A percentile compares a stretch with the other conserved stretches of the same genome.
These are phyloP conservation scores for Lasiosphaeria miniovina DNA, from an alignment of 495 filamentous ascomycete genomes.

Conservation along the genomic window DNA sequence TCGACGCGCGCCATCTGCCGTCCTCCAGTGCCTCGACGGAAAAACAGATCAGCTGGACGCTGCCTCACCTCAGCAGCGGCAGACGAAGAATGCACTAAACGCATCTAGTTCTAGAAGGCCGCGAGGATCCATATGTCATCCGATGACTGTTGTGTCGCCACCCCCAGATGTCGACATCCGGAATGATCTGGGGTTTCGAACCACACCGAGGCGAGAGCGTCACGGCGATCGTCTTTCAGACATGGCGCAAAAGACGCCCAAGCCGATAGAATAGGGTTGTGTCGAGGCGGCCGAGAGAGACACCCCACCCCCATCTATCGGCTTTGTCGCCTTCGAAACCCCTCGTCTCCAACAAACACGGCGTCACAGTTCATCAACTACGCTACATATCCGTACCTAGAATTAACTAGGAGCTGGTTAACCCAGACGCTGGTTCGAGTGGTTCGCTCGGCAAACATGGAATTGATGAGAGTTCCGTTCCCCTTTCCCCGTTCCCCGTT, in stretches of 20 bases:
- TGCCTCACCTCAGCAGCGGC: not conserved
- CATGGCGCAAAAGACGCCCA: not conserved
- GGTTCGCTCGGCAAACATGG: slow-evolving; percentile 21
- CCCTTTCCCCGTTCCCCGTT: slow-evolving; percentile 2
- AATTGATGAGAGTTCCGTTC: slow-evolving; percentile 20
- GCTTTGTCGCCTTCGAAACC: not conserved
- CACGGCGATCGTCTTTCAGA: slow-evolving; percentile 14
- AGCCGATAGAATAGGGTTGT: too few relatives aligned
- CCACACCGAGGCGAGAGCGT: slow-evolving; percentile 15
- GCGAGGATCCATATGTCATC: not conserved
- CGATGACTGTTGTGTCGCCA: slow-evolving; percentile 1
- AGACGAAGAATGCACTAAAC: not conserved
- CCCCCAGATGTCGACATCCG: slow-evolving; percentile 19
- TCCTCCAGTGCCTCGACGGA: not conserved
- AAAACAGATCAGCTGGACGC: slow-evolving; percentile 1
- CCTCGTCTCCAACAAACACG: too few relatives aligned
- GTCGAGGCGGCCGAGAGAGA: not conserved
- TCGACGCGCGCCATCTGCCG: not conserved
- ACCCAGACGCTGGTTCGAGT: slow-evolving; percentile 17
- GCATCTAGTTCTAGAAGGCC: not conserved
- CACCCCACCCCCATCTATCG: slow-evolving; percentile 1
- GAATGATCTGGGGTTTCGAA: slow-evolving; percentile 28
- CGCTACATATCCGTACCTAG: too few relatives aligned
- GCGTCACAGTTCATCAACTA: too few relatives aligned
- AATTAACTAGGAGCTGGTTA: too few relatives aligned